These are phyloP conservation scores for Sarcomyxa edulis DNA, from an alignment of 768 basidiomycete species.

Conservation along the genomic window DNA sequence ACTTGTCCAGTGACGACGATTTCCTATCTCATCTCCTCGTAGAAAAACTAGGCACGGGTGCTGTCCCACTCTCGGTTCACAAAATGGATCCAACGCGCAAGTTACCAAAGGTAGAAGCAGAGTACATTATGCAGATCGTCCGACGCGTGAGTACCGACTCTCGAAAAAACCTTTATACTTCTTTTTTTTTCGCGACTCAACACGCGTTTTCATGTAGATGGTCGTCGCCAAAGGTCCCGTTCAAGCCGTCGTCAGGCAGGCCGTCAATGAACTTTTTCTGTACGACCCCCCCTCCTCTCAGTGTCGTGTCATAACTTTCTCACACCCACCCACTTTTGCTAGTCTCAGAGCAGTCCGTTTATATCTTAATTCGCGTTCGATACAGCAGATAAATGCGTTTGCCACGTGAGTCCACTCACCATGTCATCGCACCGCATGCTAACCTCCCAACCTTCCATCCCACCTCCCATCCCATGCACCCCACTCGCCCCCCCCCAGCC, in stretches of 20 bases:
- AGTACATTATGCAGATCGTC: constrained; percentile 65
- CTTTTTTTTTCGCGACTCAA: too few relatives aligned
- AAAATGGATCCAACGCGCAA: constrained; percentile 81
- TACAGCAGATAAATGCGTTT: constrained; percentile 88
- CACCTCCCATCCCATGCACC: constrained; percentile 17
- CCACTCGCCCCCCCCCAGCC: constrained; percentile 51
- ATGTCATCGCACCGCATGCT: too few relatives aligned
- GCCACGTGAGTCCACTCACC: constrained; percentile 65
- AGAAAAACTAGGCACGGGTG: constrained; percentile 80
- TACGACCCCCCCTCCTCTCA: constrained; percentile 34
- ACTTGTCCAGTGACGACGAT: constrained; percentile 88
- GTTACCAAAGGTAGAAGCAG: constrained; percentile 69
- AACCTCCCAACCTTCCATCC: constrained; percentile 11
- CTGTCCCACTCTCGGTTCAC: constrained; percentile 79
- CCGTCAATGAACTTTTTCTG: constrained; percentile 76
- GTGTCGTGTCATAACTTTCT: constrained; percentile 14
- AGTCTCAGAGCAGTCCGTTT: constrained; percentile 75
- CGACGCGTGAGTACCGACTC: constrained; percentile 57
- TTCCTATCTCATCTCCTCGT: constrained; percentile 87
- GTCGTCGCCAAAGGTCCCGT: constrained; percentile 51
- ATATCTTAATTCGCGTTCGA: constrained; percentile 68
- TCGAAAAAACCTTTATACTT: constrained; percentile 19
- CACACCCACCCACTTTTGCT: constrained; percentile 18
- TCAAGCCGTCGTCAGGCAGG: constrained; percentile 57
- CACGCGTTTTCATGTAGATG: constrained; percentile 37